phyloP scores from a whole-genome alignment of 2,329 filamentous ascomycete species.

The Alternaria hordeiaustralica region DNA sequence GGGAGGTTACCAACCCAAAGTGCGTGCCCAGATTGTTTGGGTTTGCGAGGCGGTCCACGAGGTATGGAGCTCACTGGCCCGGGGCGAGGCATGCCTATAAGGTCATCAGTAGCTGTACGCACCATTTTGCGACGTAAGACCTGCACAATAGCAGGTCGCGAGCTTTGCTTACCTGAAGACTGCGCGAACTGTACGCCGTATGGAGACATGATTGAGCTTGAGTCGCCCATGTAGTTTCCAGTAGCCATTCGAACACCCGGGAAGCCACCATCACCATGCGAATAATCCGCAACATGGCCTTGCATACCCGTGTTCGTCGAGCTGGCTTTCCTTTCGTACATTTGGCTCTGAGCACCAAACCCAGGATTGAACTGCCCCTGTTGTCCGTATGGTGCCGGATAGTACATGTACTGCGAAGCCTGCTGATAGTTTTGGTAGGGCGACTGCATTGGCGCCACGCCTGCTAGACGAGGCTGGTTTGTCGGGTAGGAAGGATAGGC shows the following conservation, averaged over 20 bases:
- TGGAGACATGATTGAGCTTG: constrained; percentile 20
- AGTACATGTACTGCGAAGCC: constrained; percentile 45
- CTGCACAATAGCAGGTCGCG: not conserved
- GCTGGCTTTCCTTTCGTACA: constrained; percentile 42
- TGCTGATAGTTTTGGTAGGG: constrained; percentile 42
- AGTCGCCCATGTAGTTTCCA: constrained; percentile 24
- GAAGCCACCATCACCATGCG: constrained; percentile 29
- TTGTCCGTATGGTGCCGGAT: constrained; percentile 40
- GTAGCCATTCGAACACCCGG: constrained; percentile 18
- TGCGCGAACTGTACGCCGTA: constrained; percentile 23
- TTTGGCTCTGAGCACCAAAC: constrained; percentile 32
- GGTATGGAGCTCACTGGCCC: constrained; percentile 50
- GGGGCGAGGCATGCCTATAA: constrained; percentile 28
- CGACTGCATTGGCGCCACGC: constrained; percentile 28
- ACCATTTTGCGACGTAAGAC: not conserved
- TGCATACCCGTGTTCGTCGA: constrained; percentile 25
- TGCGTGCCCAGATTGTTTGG: constrained; percentile 78
- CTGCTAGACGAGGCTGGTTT: constrained; percentile 34
- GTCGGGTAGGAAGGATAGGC: constrained; percentile 32
- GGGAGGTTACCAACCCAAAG: constrained; percentile 97
- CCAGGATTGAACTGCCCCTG: constrained; percentile 36
- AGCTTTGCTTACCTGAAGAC: constrained; percentile 29
- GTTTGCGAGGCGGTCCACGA: constrained; percentile 70
- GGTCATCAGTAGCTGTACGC: not conserved
- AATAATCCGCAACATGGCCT: constrained; percentile 29